phyloP scores from a whole-genome alignment of 805 yeast species.

The Candida palmyrensis region DNA sequence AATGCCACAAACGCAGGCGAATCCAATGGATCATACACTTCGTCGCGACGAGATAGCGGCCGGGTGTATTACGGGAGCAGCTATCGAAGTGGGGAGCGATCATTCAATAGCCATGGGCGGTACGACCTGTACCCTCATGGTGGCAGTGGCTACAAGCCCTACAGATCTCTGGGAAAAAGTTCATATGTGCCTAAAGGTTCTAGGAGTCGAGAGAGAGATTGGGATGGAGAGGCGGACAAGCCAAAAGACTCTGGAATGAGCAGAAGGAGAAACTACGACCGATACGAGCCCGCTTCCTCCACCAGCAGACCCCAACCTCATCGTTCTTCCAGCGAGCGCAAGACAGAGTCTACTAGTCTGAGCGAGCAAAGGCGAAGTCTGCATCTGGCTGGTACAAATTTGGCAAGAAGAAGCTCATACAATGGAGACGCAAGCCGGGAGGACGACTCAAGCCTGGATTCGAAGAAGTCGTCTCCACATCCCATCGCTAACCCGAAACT shows the following conservation, averaged over 20 bases:
- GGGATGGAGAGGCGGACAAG: slow-evolving; percentile 1
- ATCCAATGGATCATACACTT: too few species aligned
- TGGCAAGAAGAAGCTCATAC: slow-evolving; percentile 2
- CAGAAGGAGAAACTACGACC: slow-evolving; percentile 12
- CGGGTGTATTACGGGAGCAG: slow-evolving; percentile 7
- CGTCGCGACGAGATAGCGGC: slow-evolving; percentile 3
- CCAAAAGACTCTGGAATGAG: too few species aligned
- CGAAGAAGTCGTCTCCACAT: slow-evolving; percentile 2
- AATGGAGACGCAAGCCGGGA: slow-evolving; percentile 1
- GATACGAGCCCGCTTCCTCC: slow-evolving; percentile 19
- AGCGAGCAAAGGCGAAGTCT: slow-evolving; percentile 4
- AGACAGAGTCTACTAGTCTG: slow-evolving; percentile 1
- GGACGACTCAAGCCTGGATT: neutral
- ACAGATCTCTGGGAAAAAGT: slow-evolving; percentile 4
- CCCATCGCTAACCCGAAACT: slow-evolving; percentile 1
- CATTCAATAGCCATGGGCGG: slow-evolving; percentile 4
- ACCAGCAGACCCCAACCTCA: slow-evolving; percentile 6
- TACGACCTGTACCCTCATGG: slow-evolving; percentile 7
- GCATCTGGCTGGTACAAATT: slow-evolving; percentile 1
- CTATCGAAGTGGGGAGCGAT: slow-evolving; percentile 1
- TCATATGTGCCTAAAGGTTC: slow-evolving; percentile 3
- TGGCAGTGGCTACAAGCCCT: slow-evolving; percentile 1
- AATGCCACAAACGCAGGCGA: too few species aligned
- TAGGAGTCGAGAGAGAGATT: neutral
- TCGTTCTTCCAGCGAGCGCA: neutral